phyloP scores from a whole-genome alignment of 1,284 basidiomycete genomes.

The Ustilago sp. region DNA sequence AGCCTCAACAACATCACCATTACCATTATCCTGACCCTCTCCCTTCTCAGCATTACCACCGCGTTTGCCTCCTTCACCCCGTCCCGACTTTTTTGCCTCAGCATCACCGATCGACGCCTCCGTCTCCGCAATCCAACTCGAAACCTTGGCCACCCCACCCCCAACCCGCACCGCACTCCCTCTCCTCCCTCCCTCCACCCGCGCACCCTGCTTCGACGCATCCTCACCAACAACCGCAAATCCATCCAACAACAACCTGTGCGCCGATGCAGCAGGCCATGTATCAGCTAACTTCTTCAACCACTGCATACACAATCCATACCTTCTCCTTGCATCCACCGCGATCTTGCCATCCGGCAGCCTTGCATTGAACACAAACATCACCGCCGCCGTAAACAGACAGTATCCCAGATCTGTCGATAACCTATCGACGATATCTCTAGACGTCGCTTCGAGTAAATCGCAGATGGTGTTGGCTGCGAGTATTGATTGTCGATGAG shows the following conservation, averaged over 20 bases:
- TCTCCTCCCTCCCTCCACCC: conserved; percentile 13
- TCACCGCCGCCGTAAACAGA: conserved; percentile 62
- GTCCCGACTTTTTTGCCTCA: background rate
- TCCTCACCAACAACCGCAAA: conserved; percentile 57
- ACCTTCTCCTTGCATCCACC: conserved; percentile 46
- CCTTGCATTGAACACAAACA: conserved; percentile 63
- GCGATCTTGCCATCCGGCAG: conserved; percentile 44
- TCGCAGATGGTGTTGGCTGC: conserved; percentile 62
- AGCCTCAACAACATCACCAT: background rate
- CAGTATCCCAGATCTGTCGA: conserved; percentile 62
- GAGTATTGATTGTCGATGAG: conserved; percentile 48
- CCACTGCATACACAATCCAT: conserved; percentile 60
- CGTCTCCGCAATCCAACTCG: conserved; percentile 50
- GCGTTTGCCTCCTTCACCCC: background rate
- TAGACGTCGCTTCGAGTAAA: conserved; percentile 45
- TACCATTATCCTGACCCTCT: background rate
- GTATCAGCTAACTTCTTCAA: conserved; percentile 55
- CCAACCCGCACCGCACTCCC: conserved; percentile 26
- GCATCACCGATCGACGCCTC: conserved; percentile 18
- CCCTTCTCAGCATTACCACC: background rate
- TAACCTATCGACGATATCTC: conserved; percentile 57
- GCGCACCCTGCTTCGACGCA: conserved; percentile 35
- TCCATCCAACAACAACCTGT: conserved; percentile 61
- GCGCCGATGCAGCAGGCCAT: conserved; percentile 63
- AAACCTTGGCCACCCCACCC: conserved; percentile 24